These are phyloP conservation scores for Leccinum subtestaceum DNA, from an alignment of 768 basidiomycete species.

Conservation along the genomic window DNA sequence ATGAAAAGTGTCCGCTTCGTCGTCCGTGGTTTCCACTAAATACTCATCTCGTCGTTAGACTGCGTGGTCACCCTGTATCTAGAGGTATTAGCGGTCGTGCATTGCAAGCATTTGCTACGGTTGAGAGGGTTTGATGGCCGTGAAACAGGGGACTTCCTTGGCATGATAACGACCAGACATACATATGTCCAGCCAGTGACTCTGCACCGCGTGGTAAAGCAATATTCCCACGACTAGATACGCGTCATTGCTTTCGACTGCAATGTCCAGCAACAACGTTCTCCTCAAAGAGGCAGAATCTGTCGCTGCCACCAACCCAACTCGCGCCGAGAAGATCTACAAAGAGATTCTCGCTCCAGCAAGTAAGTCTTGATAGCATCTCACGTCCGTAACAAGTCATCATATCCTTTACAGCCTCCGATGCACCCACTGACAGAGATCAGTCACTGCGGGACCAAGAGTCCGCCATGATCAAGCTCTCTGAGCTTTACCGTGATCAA, in stretches of 20 bases:
- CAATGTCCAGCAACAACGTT: conserved; percentile 26
- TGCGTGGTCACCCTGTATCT: background rate
- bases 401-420: conserved; percentile 27
- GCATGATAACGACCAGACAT: background rate
- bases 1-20: background rate
- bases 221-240: conserved; percentile 24
- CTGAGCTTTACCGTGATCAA: conserved; percentile 82
- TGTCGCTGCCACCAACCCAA: conserved; percentile 44
- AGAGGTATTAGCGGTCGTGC: no score
- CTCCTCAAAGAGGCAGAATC: conserved; percentile 50
- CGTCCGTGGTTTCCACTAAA: background rate
- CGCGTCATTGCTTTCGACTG: conserved; percentile 21
- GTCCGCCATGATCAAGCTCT: conserved; percentile 78
- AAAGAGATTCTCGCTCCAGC: conserved; percentile 56
- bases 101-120: no score
- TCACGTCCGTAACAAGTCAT: background rate
- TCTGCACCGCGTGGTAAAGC: background rate
- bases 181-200: background rate
- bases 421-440: conserved; percentile 43
- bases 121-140: no score
- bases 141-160: no score
- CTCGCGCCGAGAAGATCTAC: conserved; percentile 72
- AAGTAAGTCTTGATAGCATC: conserved; percentile 22
- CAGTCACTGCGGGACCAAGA: conserved; percentile 78
- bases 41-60: background rate